These are phyloP conservation scores for Talaromyces piceae DNA, from an alignment of 2,329 filamentous ascomycete genomes.

Conservation along the genomic window DNA sequence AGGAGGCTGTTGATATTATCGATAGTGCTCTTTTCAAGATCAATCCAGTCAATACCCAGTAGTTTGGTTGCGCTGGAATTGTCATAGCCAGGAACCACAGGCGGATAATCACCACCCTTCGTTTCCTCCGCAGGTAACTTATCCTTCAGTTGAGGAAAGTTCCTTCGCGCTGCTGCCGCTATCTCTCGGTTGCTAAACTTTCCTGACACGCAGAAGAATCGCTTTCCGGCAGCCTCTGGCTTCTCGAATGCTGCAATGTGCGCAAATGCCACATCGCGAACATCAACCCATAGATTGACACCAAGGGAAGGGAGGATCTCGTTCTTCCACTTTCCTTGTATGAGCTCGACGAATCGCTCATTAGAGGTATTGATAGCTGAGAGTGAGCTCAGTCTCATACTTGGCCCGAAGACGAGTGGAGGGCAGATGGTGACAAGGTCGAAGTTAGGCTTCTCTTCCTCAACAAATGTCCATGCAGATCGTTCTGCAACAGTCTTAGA, in stretches of 20 bases:
- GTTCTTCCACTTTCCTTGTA: slow-evolving; percentile 13
- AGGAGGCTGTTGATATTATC: slow-evolving; percentile 2
- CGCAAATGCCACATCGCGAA: slow-evolving; percentile 24
- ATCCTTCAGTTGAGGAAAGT: slow-evolving; percentile 9
- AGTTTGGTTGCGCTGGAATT: background rate
- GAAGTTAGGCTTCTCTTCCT: slow-evolving; percentile 14
- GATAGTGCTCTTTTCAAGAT: slow-evolving; percentile 1
- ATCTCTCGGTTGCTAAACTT: slow-evolving; percentile 18
- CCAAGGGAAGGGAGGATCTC: slow-evolving; percentile 27
- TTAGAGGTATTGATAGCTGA: slow-evolving; percentile 33
- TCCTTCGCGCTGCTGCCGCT: slow-evolving; percentile 17
- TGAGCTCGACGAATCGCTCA: slow-evolving; percentile 17
- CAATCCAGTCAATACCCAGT: background rate
- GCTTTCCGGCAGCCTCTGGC: slow-evolving; percentile 16
- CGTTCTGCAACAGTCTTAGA: slow-evolving; percentile 39
- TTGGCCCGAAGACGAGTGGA: slow-evolving; percentile 38
- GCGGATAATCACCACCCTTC: slow-evolving; percentile 1
- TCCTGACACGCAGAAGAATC: slow-evolving; percentile 17
- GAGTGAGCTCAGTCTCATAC: slow-evolving; percentile 8
- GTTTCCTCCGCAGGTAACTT: background rate
- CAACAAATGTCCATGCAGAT: slow-evolving; percentile 19
- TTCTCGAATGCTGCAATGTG: slow-evolving; percentile 18
- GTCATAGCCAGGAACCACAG: slow-evolving; percentile 2
- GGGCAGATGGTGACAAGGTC: slow-evolving; percentile 38
- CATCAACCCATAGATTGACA: slow-evolving; percentile 20